A percentile compares a stretch with the other conserved stretches of the same genome.
phyloP scores from a whole-genome alignment of 2,329 filamentous ascomycete species.

The Colletotrichum tropicicola region DNA sequence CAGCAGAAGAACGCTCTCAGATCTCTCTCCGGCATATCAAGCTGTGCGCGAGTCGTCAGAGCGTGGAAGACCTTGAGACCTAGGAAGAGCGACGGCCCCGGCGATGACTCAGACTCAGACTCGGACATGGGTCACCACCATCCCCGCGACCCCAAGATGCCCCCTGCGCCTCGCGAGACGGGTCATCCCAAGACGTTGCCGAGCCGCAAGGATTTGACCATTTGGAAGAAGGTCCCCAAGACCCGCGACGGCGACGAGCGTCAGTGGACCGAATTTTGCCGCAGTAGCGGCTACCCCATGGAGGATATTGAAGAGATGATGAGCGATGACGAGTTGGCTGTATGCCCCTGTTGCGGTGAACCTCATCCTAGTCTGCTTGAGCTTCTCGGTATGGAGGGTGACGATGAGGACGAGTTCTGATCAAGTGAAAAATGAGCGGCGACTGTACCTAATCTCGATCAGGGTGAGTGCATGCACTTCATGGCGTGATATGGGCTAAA shows the following conservation, averaged over 20 bases:
- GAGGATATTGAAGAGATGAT: constrained; percentile 39
- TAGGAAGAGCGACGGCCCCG: constrained; percentile 34
- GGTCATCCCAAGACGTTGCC: constrained; percentile 52
- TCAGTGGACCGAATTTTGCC: constrained; percentile 58
- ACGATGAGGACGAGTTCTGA: background rate
- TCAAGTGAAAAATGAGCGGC: background rate
- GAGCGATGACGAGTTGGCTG: constrained; percentile 39
- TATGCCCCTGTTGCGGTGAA: constrained; percentile 52
- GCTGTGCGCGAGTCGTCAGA: constrained; percentile 55
- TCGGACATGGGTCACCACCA: constrained; percentile 37
- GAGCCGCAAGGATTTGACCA: constrained; percentile 47
- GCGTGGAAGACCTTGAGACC: constrained; percentile 46
- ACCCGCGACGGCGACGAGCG: constrained; percentile 50
- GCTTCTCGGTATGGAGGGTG: constrained; percentile 40
- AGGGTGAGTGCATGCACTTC: background rate
- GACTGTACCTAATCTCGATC: background rate
- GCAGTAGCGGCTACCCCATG: constrained; percentile 44
- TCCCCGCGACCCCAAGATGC: constrained; percentile 43
- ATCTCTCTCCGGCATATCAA: constrained; percentile 47
- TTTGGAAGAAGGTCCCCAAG: constrained; percentile 61
- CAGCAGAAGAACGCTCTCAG: constrained; percentile 50
- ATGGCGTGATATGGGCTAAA: background rate
- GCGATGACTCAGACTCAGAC: constrained; percentile 35
- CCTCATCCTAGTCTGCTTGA: constrained; percentile 44
- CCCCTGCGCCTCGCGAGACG: constrained; percentile 50